Conservation (phyloP, 805 yeast species). For the Komagataella pastoris region DNA sequence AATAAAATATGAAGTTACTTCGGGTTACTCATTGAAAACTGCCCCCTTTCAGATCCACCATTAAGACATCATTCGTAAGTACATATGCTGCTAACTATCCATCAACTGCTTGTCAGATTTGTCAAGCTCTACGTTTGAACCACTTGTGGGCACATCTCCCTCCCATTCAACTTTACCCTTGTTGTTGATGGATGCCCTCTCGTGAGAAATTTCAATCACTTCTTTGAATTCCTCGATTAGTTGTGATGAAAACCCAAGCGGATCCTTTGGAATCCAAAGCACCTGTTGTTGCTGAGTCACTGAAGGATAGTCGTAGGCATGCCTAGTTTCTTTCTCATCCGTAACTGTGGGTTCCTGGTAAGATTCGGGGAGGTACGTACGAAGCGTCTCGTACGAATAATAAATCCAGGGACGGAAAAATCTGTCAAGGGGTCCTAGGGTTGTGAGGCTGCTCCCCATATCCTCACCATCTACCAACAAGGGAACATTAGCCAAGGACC, state of each 20-base stretch:
- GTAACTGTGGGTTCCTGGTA: slow-evolving; percentile 35
- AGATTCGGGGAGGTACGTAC: slow-evolving; percentile 43
- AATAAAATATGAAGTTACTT: no score
- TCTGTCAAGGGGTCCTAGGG: slow-evolving; percentile 18
- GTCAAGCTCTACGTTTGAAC: background rate
- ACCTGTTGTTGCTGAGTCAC: slow-evolving; percentile 54
- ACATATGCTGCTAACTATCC: background rate
- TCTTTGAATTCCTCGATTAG: slow-evolving; percentile 44
- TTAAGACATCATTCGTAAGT: background rate
- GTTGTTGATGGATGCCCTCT: slow-evolving; percentile 44
- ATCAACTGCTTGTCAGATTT: background rate
- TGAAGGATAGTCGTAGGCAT: slow-evolving; percentile 71
- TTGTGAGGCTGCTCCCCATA: slow-evolving; percentile 3
- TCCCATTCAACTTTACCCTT: slow-evolving; percentile 33
- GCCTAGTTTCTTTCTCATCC: slow-evolving; percentile 30
- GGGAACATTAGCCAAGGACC: slow-evolving; percentile 27
- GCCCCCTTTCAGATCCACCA: background rate
- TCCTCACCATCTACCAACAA: slow-evolving; percentile 57
- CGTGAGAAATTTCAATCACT: slow-evolving; percentile 53
- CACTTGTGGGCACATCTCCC: slow-evolving; percentile 35
- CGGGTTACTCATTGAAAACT: no score
- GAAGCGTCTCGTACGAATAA: slow-evolving; percentile 31
- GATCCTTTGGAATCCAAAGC: slow-evolving; percentile 91
- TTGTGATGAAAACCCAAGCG: slow-evolving; percentile 61
- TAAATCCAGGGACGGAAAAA: slow-evolving; percentile 45